Evolutionary conservation across 2,329 filamentous ascomycete genomes (phyloP), one percentile per base, ranked within the genome.

Genomic region (Cordyceps cicadae): DNA sequence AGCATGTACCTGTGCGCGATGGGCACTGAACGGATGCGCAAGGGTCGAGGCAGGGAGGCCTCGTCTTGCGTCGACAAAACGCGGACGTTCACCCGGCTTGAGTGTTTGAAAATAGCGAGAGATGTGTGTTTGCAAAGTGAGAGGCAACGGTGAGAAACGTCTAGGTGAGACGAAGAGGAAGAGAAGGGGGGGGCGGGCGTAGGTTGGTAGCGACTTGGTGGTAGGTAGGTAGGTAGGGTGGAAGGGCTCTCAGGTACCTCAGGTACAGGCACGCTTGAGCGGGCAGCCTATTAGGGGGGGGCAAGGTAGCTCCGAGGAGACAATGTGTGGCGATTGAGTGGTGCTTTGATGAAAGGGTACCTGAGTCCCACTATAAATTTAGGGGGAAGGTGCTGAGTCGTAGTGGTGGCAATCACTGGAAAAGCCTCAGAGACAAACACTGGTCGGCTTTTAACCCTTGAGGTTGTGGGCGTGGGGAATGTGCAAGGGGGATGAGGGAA

Each of bases 61-160:
- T 32, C 34, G 15, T 52, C 26, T 52, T 12, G 56, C 39, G 48
- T 50, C 54, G 34, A 41, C 15, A 24, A 41, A 41, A 48, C n/a
- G 26, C 26, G 41, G 37, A 48, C 54, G 54, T 41, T 2, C 24
- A 37, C 15, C 12, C 19, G 37, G n/a, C 14, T 45, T 32, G 12
- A 24, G 21, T 17, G n/a, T 41, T 19, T 37, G 34, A 17, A 17
- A 52, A 50, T 6, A 34, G 46, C 32, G 56, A 59, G 7, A n/a
- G 45, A 34, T 52, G 56, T 43, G 49, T 45, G 56, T 59, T 59
- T 59, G 56, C 56, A 34, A 34, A 59, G 45, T 51, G 32, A 51
- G 26, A 52, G 48, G 37, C 48, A 41, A 52, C 54, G 37, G 39
- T 52, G 56, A 59, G 24, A 49, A 45, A 21, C 19, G 49, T 11